Evolutionary conservation across 495 filamentous ascomycete species (phyloP).

Genomic region (Penicillium verhagenii): DNA sequence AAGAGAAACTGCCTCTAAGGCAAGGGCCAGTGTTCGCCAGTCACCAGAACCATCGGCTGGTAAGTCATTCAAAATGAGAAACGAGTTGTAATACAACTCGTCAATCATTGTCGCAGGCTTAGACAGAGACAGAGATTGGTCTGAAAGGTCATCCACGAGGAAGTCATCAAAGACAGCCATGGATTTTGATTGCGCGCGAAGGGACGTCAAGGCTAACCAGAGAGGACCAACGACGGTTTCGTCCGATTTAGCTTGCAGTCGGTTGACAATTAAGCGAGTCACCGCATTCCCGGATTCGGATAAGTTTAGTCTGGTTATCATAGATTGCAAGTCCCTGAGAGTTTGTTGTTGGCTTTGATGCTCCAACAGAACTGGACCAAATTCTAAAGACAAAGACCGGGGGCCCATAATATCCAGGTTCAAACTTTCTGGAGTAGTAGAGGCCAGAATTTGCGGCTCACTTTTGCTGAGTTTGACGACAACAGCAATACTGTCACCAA

Average conservation of each 20-base stretch:
- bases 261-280: constrained; percentile 58
- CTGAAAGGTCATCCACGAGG: constrained; percentile 47
- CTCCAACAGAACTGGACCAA: constrained; percentile 51
- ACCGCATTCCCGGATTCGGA: constrained; percentile 42
- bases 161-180: constrained; percentile 63
- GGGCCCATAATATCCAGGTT: constrained; percentile 25
- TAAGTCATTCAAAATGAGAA: constrained; percentile 56
- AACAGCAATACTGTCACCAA: constrained; percentile 47
- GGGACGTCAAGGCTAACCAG: constrained; percentile 77
- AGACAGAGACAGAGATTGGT: constrained; percentile 31
- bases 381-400: constrained; percentile 34
- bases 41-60: constrained; percentile 55
- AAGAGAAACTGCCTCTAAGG: constrained; percentile 71
- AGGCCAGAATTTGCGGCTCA: constrained; percentile 28
- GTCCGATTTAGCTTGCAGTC: constrained; percentile 54
- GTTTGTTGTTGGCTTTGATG: constrained; percentile 65
- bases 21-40: constrained; percentile 69
- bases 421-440: constrained; percentile 11
- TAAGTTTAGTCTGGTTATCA: constrained; percentile 40
- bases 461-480: constrained; percentile 32
- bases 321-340: constrained; percentile 47
- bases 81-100: constrained; percentile 76
- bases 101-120: constrained; percentile 60
- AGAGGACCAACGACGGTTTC: constrained; percentile 64
- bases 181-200: constrained; percentile 51